Percentiles rank a stretch among this genome's conserved stretches.
phyloP scores from a whole-genome alignment of 2,329 filamentous ascomycete genomes.

The Arthroderma sp. region DNA sequence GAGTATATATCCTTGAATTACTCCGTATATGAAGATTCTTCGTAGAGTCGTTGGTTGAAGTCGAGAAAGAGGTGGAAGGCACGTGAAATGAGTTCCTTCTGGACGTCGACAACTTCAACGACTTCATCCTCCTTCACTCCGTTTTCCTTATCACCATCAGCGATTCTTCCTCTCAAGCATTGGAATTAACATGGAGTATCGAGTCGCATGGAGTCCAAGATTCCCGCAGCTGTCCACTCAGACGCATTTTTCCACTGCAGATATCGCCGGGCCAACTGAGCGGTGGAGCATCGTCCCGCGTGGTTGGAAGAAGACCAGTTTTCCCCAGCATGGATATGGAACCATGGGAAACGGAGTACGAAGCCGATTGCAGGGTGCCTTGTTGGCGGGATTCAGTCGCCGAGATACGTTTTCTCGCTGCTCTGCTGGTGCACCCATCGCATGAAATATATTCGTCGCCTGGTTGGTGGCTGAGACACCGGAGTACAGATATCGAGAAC shows the following conservation, averaged over 20 bases:
- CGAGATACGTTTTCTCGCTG: background rate
- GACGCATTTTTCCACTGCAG: background rate
- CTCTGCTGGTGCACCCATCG: background rate
- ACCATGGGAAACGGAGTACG: background rate
- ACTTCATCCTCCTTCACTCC: background rate
- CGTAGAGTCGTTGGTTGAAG: no score
- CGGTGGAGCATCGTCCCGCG: background rate
- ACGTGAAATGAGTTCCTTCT: no score
- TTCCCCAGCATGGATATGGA: background rate
- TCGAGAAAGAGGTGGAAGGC: no score
- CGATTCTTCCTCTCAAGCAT: background rate
- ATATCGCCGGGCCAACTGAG: background rate
- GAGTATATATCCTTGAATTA: no score
- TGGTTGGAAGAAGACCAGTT: background rate
- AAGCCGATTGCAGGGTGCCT: background rate
- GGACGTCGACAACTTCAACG: background rate
- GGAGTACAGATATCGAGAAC: background rate
- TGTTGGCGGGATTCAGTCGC: background rate
- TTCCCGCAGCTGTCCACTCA: background rate
- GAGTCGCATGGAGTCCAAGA: background rate
- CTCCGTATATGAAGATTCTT: background rate
- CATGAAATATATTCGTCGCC: background rate
- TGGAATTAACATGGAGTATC: background rate
- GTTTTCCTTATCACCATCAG: background rate
- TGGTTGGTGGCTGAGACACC: constrained; percentile 2